Base-by-base conservation (phyloP, 73 alveolate genomes). In the Paramecium primaurelia region DNA sequence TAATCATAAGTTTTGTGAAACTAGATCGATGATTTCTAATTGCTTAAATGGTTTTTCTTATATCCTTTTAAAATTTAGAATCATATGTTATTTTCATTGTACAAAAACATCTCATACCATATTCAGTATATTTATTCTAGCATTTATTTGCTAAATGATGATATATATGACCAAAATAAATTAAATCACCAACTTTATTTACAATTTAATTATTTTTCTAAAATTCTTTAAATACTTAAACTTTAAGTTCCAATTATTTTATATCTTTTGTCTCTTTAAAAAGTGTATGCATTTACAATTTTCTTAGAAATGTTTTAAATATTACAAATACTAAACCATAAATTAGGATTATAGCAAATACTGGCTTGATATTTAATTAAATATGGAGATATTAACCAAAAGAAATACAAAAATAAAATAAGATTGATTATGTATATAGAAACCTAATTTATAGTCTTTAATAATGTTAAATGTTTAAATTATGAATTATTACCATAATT, bases 51-150 rank as follows among this genome's bases (percentile, higher is more conserved):
- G 83, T 64, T 18, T 64, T 64, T 64, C 83, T 64, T 1, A 64
- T 34, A 64, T 64, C 83, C 30, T 64, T 64, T 10, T 64, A 64
- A 10, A 30, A 64, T 64, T 64, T 64, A 0, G 83, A 64, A 34
- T 64, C 83, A 64, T 26, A 64, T 1, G 45, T 28, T 3, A 64
- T 64, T 26, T 64, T 64, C 83, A 64, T 64, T 64, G 83, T 30
- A 34, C 83, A 64, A 64, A 64, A 64, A 10, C 83, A 64, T 64
- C 83, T 64, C 83, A 64, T 64, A 64, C 83, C 83, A 64, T 26
- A 64, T 34, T 64, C 83, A 14, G 49, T 11, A 64, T 64, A 34
- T 34, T 30, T 1, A 64, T 64, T 64, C 2, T 8, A 0, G 10
- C 83, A 64, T 64, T 64, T 64, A 30, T 34, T 64, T 64, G 83